phyloP scores from a whole-genome alignment of 352 stramenopile genomes.

The Phytophthora cryptogea region DNA sequence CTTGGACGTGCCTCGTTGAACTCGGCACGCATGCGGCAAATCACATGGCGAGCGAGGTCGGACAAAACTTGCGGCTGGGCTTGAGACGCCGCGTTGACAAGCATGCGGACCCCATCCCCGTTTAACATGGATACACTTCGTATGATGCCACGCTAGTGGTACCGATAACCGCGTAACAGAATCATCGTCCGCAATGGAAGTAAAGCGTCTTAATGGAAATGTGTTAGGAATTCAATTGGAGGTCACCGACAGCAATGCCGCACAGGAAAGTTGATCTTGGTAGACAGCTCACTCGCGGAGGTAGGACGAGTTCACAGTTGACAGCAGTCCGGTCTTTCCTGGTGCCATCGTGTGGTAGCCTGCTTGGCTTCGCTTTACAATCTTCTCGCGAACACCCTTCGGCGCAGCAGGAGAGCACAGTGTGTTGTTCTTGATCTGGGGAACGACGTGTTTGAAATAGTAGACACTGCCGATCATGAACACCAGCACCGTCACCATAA shows the following conservation, averaged over 20 bases:
- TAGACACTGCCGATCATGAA: conserved; percentile 55
- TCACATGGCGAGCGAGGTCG: conserved; percentile 11
- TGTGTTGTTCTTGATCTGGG: conserved; percentile 26
- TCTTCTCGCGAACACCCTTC: conserved; percentile 38
- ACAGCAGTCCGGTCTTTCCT: conserved; percentile 14
- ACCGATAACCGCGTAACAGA: conserved; percentile 3
- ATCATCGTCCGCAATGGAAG: too few relatives aligned
- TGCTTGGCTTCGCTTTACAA: conserved; percentile 25
- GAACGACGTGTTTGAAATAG: conserved; percentile 41
- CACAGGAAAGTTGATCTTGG: neutral
- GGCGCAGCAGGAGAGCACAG: conserved; percentile 21
- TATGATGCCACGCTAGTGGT: conserved; percentile 3
- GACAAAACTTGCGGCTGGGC: conserved; percentile 8
- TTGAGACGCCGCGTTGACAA: conserved; percentile 1
- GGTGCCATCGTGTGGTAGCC: conserved; percentile 21
- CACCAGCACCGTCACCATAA: conserved; percentile 51
- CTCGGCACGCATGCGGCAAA: neutral
- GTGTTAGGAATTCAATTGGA: neutral
- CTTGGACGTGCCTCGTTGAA: conserved; percentile 10
- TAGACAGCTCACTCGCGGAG: conserved; percentile 1
- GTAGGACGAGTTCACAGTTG: conserved; percentile 12
- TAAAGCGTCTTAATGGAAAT: too few relatives aligned
- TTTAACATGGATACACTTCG: neutral
- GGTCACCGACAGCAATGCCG: neutral
- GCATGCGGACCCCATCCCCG: conserved; percentile 1